phyloP scores from a whole-genome alignment of 371 early-diverging fungal species.

The Haplosporangium sp. region DNA sequence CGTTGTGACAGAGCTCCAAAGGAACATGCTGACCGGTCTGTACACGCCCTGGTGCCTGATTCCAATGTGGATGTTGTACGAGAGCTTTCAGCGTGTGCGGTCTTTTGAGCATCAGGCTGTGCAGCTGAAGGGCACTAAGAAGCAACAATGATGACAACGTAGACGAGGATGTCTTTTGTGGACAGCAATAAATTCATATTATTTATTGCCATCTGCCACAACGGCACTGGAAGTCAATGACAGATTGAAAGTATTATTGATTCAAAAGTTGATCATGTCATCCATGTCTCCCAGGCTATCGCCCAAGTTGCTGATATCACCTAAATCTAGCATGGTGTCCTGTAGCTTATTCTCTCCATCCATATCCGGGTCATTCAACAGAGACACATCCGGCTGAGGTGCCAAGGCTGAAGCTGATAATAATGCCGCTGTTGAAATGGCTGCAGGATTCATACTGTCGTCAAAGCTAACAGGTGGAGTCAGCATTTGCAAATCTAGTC shows the following conservation, averaged over 20 bases:
- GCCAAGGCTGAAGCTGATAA: slow-evolving; percentile 4
- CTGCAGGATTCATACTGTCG: neutral
- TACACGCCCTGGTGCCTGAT: slow-evolving; percentile 45
- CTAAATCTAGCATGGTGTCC: slow-evolving; percentile 32
- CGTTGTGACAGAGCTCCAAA: slow-evolving; percentile 27
- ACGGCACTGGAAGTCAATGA: neutral
- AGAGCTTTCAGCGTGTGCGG: slow-evolving; percentile 46
- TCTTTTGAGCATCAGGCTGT: slow-evolving; percentile 14
- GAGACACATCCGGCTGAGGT: neutral
- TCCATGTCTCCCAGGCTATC: slow-evolving; percentile 30
- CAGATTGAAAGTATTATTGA: neutral
- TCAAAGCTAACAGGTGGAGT: slow-evolving; percentile 27
- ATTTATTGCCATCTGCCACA: too few relatives aligned
- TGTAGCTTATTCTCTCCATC: slow-evolving; percentile 26
- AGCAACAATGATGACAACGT: slow-evolving; percentile 2
- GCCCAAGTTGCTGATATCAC: slow-evolving; percentile 36
- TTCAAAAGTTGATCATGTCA: slow-evolving; percentile 43
- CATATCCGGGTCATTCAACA: slow-evolving; percentile 18
- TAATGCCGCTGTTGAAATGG: slow-evolving; percentile 11
- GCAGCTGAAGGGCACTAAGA: slow-evolving; percentile 7
- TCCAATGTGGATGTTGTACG: slow-evolving; percentile 53
- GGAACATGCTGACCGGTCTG: slow-evolving; percentile 22
- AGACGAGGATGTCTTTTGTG: too few relatives aligned
- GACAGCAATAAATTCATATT: too few relatives aligned
- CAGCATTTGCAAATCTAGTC: slow-evolving; percentile 24